Base-by-base conservation (phyloP, 306 rosid genomes). In the Rubus idaeus region DNA sequence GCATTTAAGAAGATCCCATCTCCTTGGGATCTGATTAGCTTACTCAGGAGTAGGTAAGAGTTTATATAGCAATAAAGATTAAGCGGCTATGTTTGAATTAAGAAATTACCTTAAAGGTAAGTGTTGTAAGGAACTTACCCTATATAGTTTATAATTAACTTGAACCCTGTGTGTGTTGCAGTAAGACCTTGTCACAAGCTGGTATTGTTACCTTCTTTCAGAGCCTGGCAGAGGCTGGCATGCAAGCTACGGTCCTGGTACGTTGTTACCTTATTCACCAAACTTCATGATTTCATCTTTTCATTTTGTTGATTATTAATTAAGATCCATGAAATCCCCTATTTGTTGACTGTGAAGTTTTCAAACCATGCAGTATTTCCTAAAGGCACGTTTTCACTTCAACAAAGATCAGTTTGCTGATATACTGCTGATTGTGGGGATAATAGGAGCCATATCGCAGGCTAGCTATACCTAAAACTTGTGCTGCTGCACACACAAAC, bases 371-470 rank as follows among this genome's bases (percentile, higher is more conserved):
- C 97, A 95, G 98, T 95, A 90, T 68, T 92, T 74, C 86, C 80
- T 92, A 47, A 95, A 88, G 90, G 98, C 98, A 23, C 93, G 96
- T 12, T 95, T 92, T 80, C 91, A 87, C 60, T 95, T 84, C 88
- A 79, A 74, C 78, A 95, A 90, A 79, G 79, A 88, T 82, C 96
- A 95, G 84, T 92, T 78, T 66, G 97, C 98, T 18, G 97, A 90
- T 86, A 52, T 92, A 78, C 51, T 95, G 91, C 87, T 95, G 68
- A 81, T 90, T 55, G 3, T 52, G 1, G 97, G 96, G 69, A 74
- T 87, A 76, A 81, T 91, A 74, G 92, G 85, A 41, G 82, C 97
- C 50, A 18, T 89, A 42, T 71, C 93, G 75, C 98, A 92, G 86
- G 98, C 89, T 81, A 5, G 83, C 73, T 8, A 39, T 77, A 53